Evolutionary conservation across 139 green algal species (phyloP), one percentile per base, ranked within the genome.

Genomic region (Chlorella sp.): DNA sequence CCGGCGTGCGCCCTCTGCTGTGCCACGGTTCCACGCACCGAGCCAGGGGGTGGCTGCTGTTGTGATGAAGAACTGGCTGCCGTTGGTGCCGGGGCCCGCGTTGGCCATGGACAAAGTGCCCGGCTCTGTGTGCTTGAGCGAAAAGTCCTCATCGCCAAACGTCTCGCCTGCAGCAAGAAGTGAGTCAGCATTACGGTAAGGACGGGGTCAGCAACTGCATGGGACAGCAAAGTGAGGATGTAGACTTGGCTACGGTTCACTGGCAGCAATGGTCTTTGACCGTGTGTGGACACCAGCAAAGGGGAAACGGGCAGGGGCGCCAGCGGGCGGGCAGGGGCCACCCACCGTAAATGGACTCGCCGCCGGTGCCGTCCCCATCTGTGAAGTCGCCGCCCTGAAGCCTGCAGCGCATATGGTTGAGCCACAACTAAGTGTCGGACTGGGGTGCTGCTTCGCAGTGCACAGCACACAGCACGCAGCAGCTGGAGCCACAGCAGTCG

Each of bases 321-420:
- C 60, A 68, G 14, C 60, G 64, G 3, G 21, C 64, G 73, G 15
- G 34, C 19, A n/a, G n/a, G n/a, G n/a, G n/a, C n/a, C n/a, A 83
- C 83, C 21, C 84, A 81, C 93, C 94, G 78, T 96, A 96, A 19
- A 96, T 96, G 48, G 93, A 96, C 89, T 95, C 96, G 73, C 96
- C 96, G n/a, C 96, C 96, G 0, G 96, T 98, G 85, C 97, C 97
- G 77, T 95, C 91, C 76, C 48, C 88, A 36, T 89, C 87, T 30
- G 93, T 95, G 86, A 96, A 95, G 89, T 96, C 94, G 22, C 94
- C 94, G 34, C 93, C 94, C 87, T 94, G 89, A n/a, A 42, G 73
- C 85, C 75, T 81, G 75, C 75, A 81, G 75, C 75, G 11, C n/a
- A n/a, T n/a, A 68, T 40, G 30, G 18, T 32, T 32, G n/a, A 22